Evolutionary conservation across 306 rosid species (phyloP).

Genomic region (Rosa chinensis): DNA sequence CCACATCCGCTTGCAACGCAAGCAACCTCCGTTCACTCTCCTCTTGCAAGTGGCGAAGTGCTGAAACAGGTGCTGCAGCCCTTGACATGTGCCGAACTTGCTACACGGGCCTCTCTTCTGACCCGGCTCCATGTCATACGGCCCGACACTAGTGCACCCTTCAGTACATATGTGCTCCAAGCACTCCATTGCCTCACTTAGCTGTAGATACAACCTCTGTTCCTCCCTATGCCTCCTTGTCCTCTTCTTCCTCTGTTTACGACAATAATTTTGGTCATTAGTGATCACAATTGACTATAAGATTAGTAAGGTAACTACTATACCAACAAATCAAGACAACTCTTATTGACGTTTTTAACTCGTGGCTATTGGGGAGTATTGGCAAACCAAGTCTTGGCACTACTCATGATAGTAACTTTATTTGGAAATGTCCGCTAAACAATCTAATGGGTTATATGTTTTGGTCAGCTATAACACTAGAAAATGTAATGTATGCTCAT

Average conservation of each 20-base stretch:
- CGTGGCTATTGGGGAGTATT: too few species aligned
- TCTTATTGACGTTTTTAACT: background rate
- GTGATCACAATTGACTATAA: background rate
- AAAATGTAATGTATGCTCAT: background rate
- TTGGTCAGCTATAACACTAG: background rate
- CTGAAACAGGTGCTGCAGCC: slow-evolving; percentile 61
- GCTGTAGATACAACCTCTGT: slow-evolving; percentile 53
- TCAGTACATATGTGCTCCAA: slow-evolving; percentile 88
- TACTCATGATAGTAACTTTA: background rate
- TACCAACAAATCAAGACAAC: background rate
- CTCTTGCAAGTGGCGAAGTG: slow-evolving; percentile 70
- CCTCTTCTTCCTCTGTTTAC: slow-evolving; percentile 70
- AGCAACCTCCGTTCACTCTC: slow-evolving; percentile 61
- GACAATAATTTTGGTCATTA: background rate
- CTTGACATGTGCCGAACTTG: slow-evolving; percentile 70
- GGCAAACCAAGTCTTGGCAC: background rate
- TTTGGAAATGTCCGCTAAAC: background rate
- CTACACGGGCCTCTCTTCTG: slow-evolving; percentile 57
- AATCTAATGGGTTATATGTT: background rate
- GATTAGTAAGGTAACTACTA: background rate
- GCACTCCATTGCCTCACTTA: slow-evolving; percentile 95
- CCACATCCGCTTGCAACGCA: slow-evolving; percentile 91
- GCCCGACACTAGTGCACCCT: slow-evolving; percentile 84
- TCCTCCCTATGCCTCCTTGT: slow-evolving; percentile 52
- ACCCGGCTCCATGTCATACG: slow-evolving; percentile 44